phyloP scores from a whole-genome alignment of 805 yeast genomes.

The Saccharomycopsis sp. region DNA sequence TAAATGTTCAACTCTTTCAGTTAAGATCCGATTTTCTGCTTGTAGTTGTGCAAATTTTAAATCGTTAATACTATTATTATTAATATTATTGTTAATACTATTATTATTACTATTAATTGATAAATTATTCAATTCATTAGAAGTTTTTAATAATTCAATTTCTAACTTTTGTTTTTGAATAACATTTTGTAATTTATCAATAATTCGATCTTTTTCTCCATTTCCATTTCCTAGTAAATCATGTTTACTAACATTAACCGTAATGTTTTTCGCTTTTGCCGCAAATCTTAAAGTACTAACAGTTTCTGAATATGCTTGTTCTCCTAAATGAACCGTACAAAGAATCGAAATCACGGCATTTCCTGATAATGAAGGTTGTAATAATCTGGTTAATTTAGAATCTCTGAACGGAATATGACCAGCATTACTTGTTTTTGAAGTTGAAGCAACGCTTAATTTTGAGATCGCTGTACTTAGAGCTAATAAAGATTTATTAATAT shows the following conservation, averaged over 20 bases:
- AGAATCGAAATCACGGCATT: conserved; percentile 72
- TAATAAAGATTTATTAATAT: conserved; percentile 79
- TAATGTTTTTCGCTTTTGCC: conserved; percentile 81
- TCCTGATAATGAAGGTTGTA: conserved; percentile 91
- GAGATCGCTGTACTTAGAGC: conserved; percentile 92
- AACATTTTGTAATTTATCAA: conserved; percentile 46
- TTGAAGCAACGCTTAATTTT: conserved; percentile 41
- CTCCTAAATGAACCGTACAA: conserved; percentile 73
- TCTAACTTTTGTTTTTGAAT: conserved; percentile 53
- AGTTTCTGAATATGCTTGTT: conserved; percentile 61
- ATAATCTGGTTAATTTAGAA: conserved; percentile 77
- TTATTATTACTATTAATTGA: not conserved
- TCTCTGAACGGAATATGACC: conserved; percentile 89
- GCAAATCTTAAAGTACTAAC: conserved; percentile 85
- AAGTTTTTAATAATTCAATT: conserved; percentile 29
- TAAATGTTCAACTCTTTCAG: conserved; percentile 60
- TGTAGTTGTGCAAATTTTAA: conserved; percentile 32
- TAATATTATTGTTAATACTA: not conserved
- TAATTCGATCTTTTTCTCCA: conserved; percentile 37
- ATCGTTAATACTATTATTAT: not conserved
- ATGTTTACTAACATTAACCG: conserved; percentile 52
- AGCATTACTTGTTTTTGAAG: conserved; percentile 20
- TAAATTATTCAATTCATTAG: conserved; percentile 9
- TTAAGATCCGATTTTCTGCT: conserved; percentile 55
- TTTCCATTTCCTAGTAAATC: conserved; percentile 23